Conservation (phyloP, 257 asterid species). For the Solanum peruvianum region DNA sequence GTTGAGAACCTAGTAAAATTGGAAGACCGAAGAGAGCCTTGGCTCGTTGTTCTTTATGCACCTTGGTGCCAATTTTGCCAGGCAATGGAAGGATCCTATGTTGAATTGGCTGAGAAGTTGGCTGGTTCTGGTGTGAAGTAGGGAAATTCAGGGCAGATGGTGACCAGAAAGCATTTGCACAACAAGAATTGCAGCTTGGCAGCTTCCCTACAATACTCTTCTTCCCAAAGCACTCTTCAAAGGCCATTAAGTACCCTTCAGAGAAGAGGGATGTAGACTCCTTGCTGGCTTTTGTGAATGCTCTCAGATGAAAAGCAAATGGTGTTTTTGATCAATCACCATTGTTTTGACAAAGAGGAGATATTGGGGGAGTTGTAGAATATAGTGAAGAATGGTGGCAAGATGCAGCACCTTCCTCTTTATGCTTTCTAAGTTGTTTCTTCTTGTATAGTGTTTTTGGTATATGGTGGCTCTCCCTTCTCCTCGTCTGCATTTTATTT, state of each 20-base stretch:
- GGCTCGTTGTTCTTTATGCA: slow-evolving; percentile 77
- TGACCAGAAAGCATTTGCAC: slow-evolving; percentile 66
- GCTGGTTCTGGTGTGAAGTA: slow-evolving; percentile 61
- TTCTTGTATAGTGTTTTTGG: not conserved
- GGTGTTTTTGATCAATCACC: not conserved
- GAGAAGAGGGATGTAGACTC: slow-evolving; percentile 81
- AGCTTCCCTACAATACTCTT: slow-evolving; percentile 76
- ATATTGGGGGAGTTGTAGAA: not conserved
- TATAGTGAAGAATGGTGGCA: not conserved
- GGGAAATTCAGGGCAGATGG: slow-evolving; percentile 82
- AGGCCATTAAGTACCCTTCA: slow-evolving; percentile 58
- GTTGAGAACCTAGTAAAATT: slow-evolving; percentile 59
- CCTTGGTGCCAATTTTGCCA: slow-evolving; percentile 94
- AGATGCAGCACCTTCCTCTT: not conserved
- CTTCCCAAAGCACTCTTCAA: slow-evolving; percentile 58
- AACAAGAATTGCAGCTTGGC: slow-evolving; percentile 49
- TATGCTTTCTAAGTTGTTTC: not conserved
- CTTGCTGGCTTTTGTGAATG: slow-evolving; percentile 66
- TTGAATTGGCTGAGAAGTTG: slow-evolving; percentile 54
- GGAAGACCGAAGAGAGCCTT: slow-evolving; percentile 58
- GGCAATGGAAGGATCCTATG: slow-evolving; percentile 70
- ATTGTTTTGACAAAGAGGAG: not conserved
- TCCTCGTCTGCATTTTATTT: not conserved
- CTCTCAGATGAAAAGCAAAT: slow-evolving; percentile 28
- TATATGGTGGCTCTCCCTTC: slow-evolving; percentile 8